A percentile compares a stretch with the other conserved stretches of the same genome.
phyloP scores from a whole-genome alignment of 306 rosid genomes.

The Glycine soja region DNA sequence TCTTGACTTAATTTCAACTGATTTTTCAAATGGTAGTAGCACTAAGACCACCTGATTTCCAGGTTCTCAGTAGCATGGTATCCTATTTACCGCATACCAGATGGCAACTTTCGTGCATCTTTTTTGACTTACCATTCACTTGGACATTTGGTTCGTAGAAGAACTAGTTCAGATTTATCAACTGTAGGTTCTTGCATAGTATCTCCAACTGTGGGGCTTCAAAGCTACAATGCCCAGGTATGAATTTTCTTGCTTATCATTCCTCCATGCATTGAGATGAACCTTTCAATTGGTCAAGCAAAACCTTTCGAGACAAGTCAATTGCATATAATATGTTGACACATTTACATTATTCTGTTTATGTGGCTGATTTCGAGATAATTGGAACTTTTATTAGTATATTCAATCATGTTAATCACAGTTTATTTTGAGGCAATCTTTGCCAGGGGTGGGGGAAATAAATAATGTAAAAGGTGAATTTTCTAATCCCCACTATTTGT shows the following conservation, averaged over 20 bases:
- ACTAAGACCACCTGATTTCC: slow-evolving; percentile 49
- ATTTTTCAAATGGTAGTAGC: slow-evolving; percentile 38
- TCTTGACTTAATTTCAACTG: slow-evolving; percentile 29
- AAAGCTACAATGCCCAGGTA: slow-evolving; percentile 88
- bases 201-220: slow-evolving; percentile 88
- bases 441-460: not conserved
- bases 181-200: slow-evolving; percentile 55
- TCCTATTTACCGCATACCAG: slow-evolving; percentile 93
- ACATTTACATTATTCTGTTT: slow-evolving; percentile 10
- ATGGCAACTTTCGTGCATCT: slow-evolving; percentile 78
- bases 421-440: not conserved
- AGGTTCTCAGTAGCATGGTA: slow-evolving; percentile 98
- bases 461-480: slow-evolving; percentile 3
- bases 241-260: slow-evolving; percentile 29
- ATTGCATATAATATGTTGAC: slow-evolving; percentile 8
- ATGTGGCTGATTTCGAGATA: slow-evolving; percentile 22
- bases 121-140: slow-evolving; percentile 91
- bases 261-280: not conserved
- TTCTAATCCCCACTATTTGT: not conserved
- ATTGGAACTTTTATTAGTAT: not conserved
- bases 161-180: slow-evolving; percentile 46
- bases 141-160: slow-evolving; percentile 70
- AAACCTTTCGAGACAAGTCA: not conserved
- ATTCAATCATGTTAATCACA: slow-evolving; percentile 24
- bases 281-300: not conserved